Base-by-base conservation (phyloP, 768 basidiomycete genomes). In the Tulasnella sp. region DNA sequence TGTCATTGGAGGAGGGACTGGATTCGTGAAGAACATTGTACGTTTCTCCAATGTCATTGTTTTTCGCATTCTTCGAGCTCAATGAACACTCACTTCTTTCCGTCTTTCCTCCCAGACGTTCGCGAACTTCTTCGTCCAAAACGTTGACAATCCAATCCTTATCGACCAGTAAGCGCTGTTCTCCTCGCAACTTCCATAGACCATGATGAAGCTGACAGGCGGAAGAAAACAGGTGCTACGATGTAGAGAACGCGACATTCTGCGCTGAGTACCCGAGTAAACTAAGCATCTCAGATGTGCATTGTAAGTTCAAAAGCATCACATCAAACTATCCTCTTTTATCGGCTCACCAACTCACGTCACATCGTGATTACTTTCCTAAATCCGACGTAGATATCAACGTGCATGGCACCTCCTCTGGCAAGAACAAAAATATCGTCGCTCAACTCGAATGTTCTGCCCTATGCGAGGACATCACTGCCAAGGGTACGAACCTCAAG, bases 131-230 rank as follows among this genome's bases (percentile, higher is more conserved):
- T 60, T 73, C 19, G 78, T 78, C 60, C 73, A 70, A 52, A 76
- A 79, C 41, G 79, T 81, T 43, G 80, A 81, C 60, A 74, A 79
- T 62, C 82, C 83, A 5, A 70, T 85, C 29, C 68, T 81, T 49
- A 80, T 84, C 60, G 78, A 79, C 62, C 76, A 24, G 25, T 64
- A 57, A 10, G 10, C n/a, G n/a, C n/a, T n/a, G n/a, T n/a, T 54
- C 21, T 5, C 21, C 17, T 44, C 30, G n/a, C 12, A n/a, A 30
- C 15, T 2, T 38, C 22, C 4, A n/a, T 27, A 10, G 11, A n/a
- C n/a, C n/a, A n/a, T n/a, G n/a, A n/a, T n/a, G n/a, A n/a, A n/a
- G n/a, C n/a, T n/a, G n/a, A n/a, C n/a, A n/a, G n/a, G n/a, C n/a
- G n/a, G n/a, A n/a, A n/a, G n/a, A n/a, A n/a, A n/a, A n/a, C n/a